Percentiles rank a stretch among this genome's conserved stretches.
These are phyloP conservation scores for Epichloe scottii DNA, from an alignment of 2,329 filamentous ascomycete genomes.

Conservation along the genomic window DNA sequence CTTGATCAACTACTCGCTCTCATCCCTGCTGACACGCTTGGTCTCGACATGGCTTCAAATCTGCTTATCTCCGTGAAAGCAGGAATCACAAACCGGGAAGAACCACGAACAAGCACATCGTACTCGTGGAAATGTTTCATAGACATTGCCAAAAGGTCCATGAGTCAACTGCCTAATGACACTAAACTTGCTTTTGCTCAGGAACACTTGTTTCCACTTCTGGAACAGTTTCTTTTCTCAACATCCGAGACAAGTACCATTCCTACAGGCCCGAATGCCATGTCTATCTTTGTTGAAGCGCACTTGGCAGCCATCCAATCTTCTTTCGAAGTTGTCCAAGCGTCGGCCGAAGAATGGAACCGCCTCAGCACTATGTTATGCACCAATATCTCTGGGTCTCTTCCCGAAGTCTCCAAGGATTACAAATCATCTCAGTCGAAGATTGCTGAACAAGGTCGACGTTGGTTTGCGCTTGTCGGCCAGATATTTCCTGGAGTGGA, in stretches of 20 bases:
- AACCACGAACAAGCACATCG: conserved; percentile 54
- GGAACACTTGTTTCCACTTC: conserved; percentile 40
- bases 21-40: conserved; percentile 35
- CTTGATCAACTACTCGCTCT: conserved; percentile 51
- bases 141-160: conserved; percentile 43
- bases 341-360: conserved; percentile 48
- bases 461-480: conserved; percentile 51
- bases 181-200: conserved; percentile 34
- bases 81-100: conserved; percentile 63
- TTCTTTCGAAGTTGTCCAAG: conserved; percentile 29
- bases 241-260: conserved; percentile 24
- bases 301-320: conserved; percentile 32
- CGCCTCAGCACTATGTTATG: conserved; percentile 49
- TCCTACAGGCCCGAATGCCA: conserved; percentile 21
- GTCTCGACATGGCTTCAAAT: conserved; percentile 38
- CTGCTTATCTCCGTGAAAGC: conserved; percentile 56
- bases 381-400: conserved; percentile 56
- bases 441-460: conserved; percentile 51
- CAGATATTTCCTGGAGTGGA: conserved; percentile 27
- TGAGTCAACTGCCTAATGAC: conserved; percentile 30
- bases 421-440: conserved; percentile 59
- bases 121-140: conserved; percentile 69
- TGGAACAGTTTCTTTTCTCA: conserved; percentile 40
- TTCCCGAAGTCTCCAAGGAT: conserved; percentile 71
- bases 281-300: conserved; percentile 32